phyloP scores from a whole-genome alignment of 495 filamentous ascomycete species.

The Penicillium turbatum region DNA sequence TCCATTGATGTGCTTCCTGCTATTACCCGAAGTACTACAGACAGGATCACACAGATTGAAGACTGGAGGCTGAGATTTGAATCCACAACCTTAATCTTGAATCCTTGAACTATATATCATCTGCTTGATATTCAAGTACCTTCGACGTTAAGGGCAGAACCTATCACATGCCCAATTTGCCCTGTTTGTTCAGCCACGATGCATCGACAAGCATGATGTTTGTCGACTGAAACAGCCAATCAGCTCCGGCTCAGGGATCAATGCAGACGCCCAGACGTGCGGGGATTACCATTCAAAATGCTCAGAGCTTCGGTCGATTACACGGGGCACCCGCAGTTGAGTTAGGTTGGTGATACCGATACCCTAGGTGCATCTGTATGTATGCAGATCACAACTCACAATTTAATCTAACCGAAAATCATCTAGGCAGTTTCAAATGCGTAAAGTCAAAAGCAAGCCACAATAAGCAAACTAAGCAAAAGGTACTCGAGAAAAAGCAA shows the following conservation, averaged over 20 bases:
- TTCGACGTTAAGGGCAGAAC: not conserved
- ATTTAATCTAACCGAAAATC: not conserved
- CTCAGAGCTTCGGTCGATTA: not conserved
- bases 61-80: no score
- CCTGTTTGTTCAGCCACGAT: not conserved
- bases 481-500: not conserved
- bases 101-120: not conserved
- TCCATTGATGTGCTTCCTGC: no score
- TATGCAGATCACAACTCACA: constrained; percentile 3
- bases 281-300: not conserved
- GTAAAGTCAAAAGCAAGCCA: not conserved
- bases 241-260: not conserved
- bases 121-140: not conserved
- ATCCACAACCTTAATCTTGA: no score
- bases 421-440: not conserved
- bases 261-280: not conserved
- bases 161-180: constrained; percentile 6
- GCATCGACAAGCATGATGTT: not conserved
- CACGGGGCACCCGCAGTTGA: not conserved
- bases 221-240: not conserved
- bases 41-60: no score
- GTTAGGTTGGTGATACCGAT: constrained; percentile 5
- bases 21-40: no score
- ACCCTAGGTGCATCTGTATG: constrained; percentile 1
- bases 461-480: constrained; percentile 1